Evolutionary conservation across 2,329 filamentous ascomycete species (phyloP).

Genomic region (Penicillium sp.): DNA sequence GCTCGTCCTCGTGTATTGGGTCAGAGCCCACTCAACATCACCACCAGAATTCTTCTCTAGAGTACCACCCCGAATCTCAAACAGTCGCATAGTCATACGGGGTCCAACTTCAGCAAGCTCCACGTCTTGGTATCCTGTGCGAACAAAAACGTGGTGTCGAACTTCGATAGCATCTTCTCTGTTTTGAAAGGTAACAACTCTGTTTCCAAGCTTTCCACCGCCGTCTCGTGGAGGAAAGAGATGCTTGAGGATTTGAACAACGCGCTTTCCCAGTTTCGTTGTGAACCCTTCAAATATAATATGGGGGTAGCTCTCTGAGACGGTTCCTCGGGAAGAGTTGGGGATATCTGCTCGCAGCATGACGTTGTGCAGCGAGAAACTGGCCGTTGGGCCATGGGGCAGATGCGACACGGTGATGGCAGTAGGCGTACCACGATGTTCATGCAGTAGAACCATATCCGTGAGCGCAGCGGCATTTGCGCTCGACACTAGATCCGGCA

Average conservation of each 20-base stretch:
- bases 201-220: slow-evolving; percentile 74
- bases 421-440: slow-evolving; percentile 88
- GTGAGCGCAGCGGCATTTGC: slow-evolving; percentile 75
- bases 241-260: slow-evolving; percentile 89
- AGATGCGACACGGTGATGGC: slow-evolving; percentile 83
- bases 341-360: slow-evolving; percentile 91
- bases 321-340: slow-evolving; percentile 77
- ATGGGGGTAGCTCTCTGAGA: slow-evolving; percentile 89
- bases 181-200: slow-evolving; percentile 92
- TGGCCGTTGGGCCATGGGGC: slow-evolving; percentile 81
- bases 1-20: slow-evolving; percentile 88
- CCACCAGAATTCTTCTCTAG: slow-evolving; percentile 86
- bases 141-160: slow-evolving; percentile 88
- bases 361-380: slow-evolving; percentile 88
- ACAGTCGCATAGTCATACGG: slow-evolving; percentile 93
- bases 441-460: slow-evolving; percentile 83
- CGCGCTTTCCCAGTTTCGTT: slow-evolving; percentile 71
- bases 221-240: slow-evolving; percentile 86
- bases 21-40: slow-evolving; percentile 94
- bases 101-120: slow-evolving; percentile 88
- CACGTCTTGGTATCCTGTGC: slow-evolving; percentile 83
- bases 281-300: slow-evolving; percentile 93
- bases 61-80: slow-evolving; percentile 87
- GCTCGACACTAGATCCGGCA: slow-evolving; percentile 78
- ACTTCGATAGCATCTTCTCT: slow-evolving; percentile 86